These are phyloP conservation scores for Penicillium desertorum DNA, from an alignment of 495 filamentous ascomycete species.

Conservation along the genomic window DNA sequence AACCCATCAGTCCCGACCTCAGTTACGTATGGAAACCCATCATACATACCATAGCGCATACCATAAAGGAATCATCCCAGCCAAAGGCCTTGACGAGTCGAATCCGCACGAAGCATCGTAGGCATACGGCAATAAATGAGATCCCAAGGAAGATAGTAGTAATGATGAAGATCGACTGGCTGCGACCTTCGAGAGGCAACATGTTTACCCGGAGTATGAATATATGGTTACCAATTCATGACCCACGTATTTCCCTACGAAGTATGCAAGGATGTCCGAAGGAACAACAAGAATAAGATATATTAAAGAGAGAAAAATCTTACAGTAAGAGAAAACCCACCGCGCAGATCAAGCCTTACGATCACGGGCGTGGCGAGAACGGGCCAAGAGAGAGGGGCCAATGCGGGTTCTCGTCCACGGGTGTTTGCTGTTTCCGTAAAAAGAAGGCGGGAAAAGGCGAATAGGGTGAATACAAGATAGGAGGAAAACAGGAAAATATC, in stretches of 20 bases:
- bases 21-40: neutral
- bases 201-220: slow-evolving; percentile 25
- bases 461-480: too few relatives aligned
- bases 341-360: slow-evolving; percentile 19
- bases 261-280: slow-evolving; percentile 6
- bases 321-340: slow-evolving; percentile 6
- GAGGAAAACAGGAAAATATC: too few relatives aligned
- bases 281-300: neutral
- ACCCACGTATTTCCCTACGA: slow-evolving; percentile 7
- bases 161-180: slow-evolving; percentile 40
- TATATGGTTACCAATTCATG: slow-evolving; percentile 20
- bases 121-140: slow-evolving; percentile 38
- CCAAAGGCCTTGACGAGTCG: slow-evolving; percentile 43
- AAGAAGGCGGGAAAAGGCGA: neutral
- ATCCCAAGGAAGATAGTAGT: slow-evolving; percentile 39
- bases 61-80: slow-evolving; percentile 47
- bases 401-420: slow-evolving; percentile 10
- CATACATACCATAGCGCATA: slow-evolving; percentile 40
- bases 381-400: slow-evolving; percentile 8
- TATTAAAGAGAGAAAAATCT: slow-evolving; percentile 5
- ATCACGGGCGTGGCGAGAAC: slow-evolving; percentile 19
- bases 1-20: neutral
- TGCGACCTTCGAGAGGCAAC: slow-evolving; percentile 39
- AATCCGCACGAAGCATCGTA: slow-evolving; percentile 45
- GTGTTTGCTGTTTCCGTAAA: neutral